Evolutionary conservation across 2,329 filamentous ascomycete species (phyloP), one percentile per base, ranked within the genome.

Genomic region (Aspergillus puulaauensis): DNA sequence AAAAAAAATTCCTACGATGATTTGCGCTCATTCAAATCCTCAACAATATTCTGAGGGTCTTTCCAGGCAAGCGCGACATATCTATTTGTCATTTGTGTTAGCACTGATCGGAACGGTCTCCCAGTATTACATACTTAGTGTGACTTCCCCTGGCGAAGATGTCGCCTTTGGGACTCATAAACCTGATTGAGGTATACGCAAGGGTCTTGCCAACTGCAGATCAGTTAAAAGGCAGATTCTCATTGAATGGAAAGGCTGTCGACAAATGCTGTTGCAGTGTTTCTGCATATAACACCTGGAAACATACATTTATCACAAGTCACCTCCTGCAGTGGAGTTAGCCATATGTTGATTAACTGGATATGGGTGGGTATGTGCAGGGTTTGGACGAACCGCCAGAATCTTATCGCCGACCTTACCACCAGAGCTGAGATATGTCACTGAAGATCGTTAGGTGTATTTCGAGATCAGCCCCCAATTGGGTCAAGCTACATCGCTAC

Each of bases 71-170:
- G 63, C 4, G 83, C 80, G 17, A 87, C 77, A 63, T 83, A 87
- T 63, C 81, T 83, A 46, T 27, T 15, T 15, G 23, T n/a, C 12
- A 5, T 11, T 31, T 31, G 4, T 31, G 40, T 56, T 17, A 56
- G 39, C 33, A 48, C 4, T 4, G 40, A 23, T 40, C 14, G 21
- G 8, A 27, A 24, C n/a, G 6, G 44, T 6, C 24, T 41, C 5
- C 8, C 19, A 31, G 19, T 23, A 8, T 21, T 50, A 66, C 76
- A 67, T 69, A 85, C 79, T 89, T 89, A 2, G 86, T 89, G 71
- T 89, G 86, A 65, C 86, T 88, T 3, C 86, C 86, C 58, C 86
- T 76, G 2, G 86, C 86, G 54, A 89, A 82, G 8, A 88, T 59
- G 51, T 88, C 80, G 48, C 85, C 79, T 56, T 83, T 82, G 15